Percentiles rank a stretch among this genome's conserved stretches.
phyloP scores from a whole-genome alignment of 305 asterid species.

The Fraxinus velutina region DNA sequence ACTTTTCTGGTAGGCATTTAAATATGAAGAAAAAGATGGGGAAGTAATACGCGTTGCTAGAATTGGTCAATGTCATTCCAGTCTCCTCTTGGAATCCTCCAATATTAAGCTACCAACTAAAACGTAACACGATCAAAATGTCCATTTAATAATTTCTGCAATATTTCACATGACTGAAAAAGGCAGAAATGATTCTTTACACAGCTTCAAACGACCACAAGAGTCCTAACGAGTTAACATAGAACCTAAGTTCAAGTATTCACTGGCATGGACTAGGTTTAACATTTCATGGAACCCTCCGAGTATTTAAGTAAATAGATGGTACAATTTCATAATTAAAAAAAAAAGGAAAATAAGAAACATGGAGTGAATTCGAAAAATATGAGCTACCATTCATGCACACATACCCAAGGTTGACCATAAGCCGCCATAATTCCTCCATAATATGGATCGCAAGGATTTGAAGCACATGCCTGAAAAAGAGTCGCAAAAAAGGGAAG shows the following conservation, averaged over 20 bases:
- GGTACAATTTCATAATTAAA: not conserved
- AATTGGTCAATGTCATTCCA: not conserved
- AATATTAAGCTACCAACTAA: not conserved
- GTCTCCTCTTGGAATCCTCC: not conserved
- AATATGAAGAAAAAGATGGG: not conserved
- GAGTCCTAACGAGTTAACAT: not conserved
- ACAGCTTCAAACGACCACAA: not conserved
- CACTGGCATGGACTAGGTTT: not conserved
- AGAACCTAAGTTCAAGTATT: not conserved
- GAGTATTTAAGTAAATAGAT: not conserved
- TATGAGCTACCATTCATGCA: not conserved
- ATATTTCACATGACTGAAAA: not conserved
- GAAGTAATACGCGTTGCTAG: not conserved
- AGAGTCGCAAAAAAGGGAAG: not conserved
- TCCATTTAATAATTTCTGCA: not conserved
- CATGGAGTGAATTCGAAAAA: not conserved
- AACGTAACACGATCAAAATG: not conserved
- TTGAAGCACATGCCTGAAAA: constrained; percentile 54
- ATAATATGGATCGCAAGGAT: constrained; percentile 52
- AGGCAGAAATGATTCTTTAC: not conserved
- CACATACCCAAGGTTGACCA: constrained; percentile 68
- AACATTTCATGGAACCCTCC: not conserved
- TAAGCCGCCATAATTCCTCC: constrained; percentile 69
- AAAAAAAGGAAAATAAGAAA: not conserved
- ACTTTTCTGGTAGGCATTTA: not conserved